Base-by-base conservation (phyloP, 2,329 filamentous ascomycete species). In the Fusarium vanettenii region DNA sequence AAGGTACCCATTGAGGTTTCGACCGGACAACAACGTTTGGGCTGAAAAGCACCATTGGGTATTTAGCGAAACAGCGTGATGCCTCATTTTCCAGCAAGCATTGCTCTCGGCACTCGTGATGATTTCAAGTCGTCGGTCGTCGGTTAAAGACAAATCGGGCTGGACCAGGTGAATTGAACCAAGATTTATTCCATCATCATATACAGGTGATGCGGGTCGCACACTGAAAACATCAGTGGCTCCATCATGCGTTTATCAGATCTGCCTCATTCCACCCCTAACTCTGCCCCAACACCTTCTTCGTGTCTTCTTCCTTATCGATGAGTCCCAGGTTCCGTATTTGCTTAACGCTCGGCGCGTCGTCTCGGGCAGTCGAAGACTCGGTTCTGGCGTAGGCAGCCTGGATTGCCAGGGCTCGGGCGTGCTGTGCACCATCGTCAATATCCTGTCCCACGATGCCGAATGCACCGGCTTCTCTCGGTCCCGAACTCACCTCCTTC, bases 271-370 rank as follows among this genome's bases (percentile, higher is more conserved):
- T 68, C 48, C 45, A 25, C 27, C 52, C 67, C 74, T 79, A 82
- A 56, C 66, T 79, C 66, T 79, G 80, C 39, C 84, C 85, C 60
- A 90, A 77, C 67, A 90, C 88, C 81, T 89, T 88, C 81, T 92
- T 90, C 66, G 92, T 90, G 78, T 97, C 94, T 78, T 97, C 94
- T 77, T 97, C 93, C 84, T 95, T 95, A 80, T 93, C 92, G 79
- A 98, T 81, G 76, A 98, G 84, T 52, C 96, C 96, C 72, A 98
- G 84, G 83, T 93, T 95, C 84, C 95, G 89, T 88, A 98, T 97
- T 87, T 97, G 91, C 70, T 94, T 94, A 6, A 94, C 93, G 74
- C 90, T 95, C 70, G 95, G 95, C 68, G 91, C 93, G 80, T 94
- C 92, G 82, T 97, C 94, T 86, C 94, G 91, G 73, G 93, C 89